These are phyloP conservation scores for Andrographis paniculata DNA, from an alignment of 305 asterid genomes.

Conservation along the genomic window DNA sequence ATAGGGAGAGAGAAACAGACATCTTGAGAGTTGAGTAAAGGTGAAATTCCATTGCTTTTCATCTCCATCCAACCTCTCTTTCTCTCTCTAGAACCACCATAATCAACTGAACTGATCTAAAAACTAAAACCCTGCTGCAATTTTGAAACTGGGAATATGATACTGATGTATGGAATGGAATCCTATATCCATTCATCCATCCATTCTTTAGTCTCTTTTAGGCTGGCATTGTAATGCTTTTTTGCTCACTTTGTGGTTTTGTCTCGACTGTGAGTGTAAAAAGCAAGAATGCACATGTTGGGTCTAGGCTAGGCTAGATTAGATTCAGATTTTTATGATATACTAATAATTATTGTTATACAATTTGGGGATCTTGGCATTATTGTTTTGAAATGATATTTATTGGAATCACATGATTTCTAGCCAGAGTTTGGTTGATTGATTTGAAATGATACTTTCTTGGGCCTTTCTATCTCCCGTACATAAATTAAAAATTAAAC, in stretches of 20 bases:
- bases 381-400: background rate
- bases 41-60: slow-evolving; percentile 13
- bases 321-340: background rate
- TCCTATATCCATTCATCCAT: slow-evolving; percentile 16
- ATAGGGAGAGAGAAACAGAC: background rate
- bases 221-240: slow-evolving; percentile 23
- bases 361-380: background rate
- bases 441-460: too few species aligned
- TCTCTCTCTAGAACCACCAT: slow-evolving; percentile 11
- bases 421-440: too few species aligned
- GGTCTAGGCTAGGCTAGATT: background rate
- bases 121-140: background rate
- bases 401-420: background rate
- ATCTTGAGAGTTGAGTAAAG: slow-evolving; percentile 14
- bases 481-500: too few species aligned
- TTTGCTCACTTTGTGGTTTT: background rate
- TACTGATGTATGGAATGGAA: slow-evolving; percentile 16
- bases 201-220: slow-evolving; percentile 16
- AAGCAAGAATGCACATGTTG: slow-evolving; percentile 21
- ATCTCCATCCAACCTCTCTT: background rate
- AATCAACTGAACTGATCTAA: background rate
- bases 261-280: slow-evolving; percentile 7
- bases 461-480: too few species aligned
- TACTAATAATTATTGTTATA: background rate
- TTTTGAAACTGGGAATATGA: background rate